Conservation (phyloP, 2,329 filamentous ascomycete genomes). For the Curvularia sp. region DNA sequence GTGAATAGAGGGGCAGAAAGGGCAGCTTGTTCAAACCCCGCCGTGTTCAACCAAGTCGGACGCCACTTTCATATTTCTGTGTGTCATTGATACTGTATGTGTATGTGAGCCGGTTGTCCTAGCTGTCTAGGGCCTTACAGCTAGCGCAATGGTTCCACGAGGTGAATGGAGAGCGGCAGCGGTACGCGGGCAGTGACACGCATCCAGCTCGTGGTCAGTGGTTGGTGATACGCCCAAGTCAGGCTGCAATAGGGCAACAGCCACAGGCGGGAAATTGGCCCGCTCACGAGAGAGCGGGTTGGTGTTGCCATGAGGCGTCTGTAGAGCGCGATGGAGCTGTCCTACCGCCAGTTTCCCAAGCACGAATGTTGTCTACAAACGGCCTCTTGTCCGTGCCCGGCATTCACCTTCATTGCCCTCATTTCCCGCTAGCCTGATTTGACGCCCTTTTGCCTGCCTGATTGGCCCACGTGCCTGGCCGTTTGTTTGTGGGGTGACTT, state of each 20-base stretch:
- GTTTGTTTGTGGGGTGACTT: constrained; percentile 22
- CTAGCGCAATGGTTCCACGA: constrained; percentile 14
- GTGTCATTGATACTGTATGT: constrained; percentile 8
- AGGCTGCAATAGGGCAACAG: constrained; percentile 8
- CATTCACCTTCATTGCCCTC: constrained; percentile 3
- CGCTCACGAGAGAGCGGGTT: neutral
- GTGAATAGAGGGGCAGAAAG: neutral
- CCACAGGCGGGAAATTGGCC: neutral
- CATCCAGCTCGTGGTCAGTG: constrained; percentile 12
- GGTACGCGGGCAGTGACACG: constrained; percentile 8
- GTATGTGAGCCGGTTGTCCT: constrained; percentile 4
- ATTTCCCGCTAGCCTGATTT: constrained; percentile 1
- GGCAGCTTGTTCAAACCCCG: neutral
- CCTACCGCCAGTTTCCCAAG: constrained; percentile 5
- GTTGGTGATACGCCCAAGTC: constrained; percentile 13
- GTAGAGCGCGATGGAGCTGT: constrained; percentile 1
- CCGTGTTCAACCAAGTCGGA: neutral
- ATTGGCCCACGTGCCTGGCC: constrained; percentile 8
- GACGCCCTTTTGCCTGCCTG: neutral
- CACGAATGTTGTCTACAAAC: neutral
- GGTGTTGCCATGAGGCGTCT: constrained; percentile 8
- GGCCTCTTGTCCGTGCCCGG: constrained; percentile 3
- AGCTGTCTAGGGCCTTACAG: constrained; percentile 4
- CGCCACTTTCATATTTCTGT: constrained; percentile 8
- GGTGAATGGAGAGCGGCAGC: constrained; percentile 3